Conservation (phyloP, 495 filamentous ascomycete genomes). For the Cudoniella acicularis region DNA sequence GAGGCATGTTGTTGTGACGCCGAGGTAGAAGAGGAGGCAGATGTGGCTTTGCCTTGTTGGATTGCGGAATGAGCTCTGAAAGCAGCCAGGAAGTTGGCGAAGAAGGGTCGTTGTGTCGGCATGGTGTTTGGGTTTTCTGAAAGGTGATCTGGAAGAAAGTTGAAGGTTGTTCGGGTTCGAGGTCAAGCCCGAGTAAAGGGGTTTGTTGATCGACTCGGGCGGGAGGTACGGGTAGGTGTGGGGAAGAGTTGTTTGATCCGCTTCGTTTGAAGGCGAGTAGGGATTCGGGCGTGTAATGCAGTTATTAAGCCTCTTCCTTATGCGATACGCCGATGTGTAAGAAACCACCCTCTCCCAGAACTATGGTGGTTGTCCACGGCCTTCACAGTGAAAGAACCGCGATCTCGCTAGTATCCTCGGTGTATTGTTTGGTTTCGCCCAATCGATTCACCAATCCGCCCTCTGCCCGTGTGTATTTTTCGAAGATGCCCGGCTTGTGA, state of each 20-base stretch:
- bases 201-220: background rate
- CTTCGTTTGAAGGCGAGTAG: background rate
- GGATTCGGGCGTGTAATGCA: background rate
- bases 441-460: background rate
- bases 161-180: background rate
- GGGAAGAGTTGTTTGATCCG: background rate
- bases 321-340: background rate
- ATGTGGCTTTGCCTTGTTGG: slow-evolving; percentile 19
- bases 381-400: background rate
- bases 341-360: background rate
- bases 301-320: background rate
- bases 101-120: slow-evolving; percentile 67
- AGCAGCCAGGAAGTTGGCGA: slow-evolving; percentile 70
- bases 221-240: background rate
- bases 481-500: background rate
- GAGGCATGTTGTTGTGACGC: slow-evolving; percentile 10
- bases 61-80: slow-evolving; percentile 56
- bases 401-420: slow-evolving; percentile 5
- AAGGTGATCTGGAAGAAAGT: background rate
- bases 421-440: background rate
- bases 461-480: background rate
- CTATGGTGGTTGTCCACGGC: background rate
- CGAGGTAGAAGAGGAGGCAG: slow-evolving; percentile 10
- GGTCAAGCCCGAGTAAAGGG: too few species aligned
- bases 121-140: slow-evolving; percentile 29